Percentiles rank a stretch among this genome's conserved stretches.
Evolutionary conservation across 768 basidiomycete genomes (phyloP).

Genomic region (Russula abietina): DNA sequence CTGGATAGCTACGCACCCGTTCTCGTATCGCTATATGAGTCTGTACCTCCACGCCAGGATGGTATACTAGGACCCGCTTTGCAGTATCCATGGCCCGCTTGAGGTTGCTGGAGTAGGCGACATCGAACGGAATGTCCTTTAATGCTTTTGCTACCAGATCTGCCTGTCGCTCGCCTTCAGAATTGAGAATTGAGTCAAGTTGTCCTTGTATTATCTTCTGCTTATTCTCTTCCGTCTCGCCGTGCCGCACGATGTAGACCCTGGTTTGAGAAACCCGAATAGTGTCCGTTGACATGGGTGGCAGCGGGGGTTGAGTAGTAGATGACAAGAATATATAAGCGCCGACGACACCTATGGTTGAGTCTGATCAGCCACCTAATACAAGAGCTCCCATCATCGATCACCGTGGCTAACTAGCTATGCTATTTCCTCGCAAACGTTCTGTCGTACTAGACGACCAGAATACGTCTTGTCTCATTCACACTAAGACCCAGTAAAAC

Average conservation of each 20-base stretch:
- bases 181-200: constrained; percentile 60
- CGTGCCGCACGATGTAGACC: constrained; percentile 69
- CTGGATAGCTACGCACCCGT: constrained; percentile 42
- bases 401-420: neutral
- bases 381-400: neutral
- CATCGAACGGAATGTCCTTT: constrained; percentile 47
- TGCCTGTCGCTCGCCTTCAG: constrained; percentile 55
- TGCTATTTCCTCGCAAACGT: neutral
- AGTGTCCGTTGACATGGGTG: constrained; percentile 28
- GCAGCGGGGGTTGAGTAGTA: neutral
- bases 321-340: neutral
- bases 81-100: constrained; percentile 68
- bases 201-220: constrained; percentile 69
- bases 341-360: neutral
- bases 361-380: neutral
- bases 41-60: constrained; percentile 42
- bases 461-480: neutral
- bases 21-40: constrained; percentile 51
- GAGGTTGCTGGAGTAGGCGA: constrained; percentile 69
- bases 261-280: constrained; percentile 29
- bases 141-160: constrained; percentile 48
- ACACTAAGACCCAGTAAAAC: neutral
- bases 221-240: constrained; percentile 68
- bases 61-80: constrained; percentile 50
- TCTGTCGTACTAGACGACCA: neutral